These are phyloP conservation scores for Fusarium sp. DNA, from an alignment of 2,329 filamentous ascomycete species.

Conservation along the genomic window DNA sequence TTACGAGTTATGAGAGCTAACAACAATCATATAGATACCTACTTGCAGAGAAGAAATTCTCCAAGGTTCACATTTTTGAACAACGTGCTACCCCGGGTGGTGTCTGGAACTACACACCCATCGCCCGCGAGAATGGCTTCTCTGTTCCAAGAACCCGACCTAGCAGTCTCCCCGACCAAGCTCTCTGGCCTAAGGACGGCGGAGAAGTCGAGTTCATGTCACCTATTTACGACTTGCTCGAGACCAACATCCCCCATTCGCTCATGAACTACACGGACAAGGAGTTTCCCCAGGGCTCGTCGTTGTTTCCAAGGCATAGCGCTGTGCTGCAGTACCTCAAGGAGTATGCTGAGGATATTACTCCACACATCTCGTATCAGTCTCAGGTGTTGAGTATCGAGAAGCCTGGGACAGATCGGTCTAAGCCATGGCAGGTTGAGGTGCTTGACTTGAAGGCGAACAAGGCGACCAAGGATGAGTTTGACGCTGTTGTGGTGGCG, in stretches of 20 bases:
- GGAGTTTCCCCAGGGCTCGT: constrained; percentile 62
- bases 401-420: constrained; percentile 25
- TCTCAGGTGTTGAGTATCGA: constrained; percentile 64
- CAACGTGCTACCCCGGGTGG: constrained; percentile 71
- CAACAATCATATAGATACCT: constrained; percentile 63
- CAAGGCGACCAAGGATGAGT: constrained; percentile 47
- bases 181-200: constrained; percentile 41
- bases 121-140: constrained; percentile 41
- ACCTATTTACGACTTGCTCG: constrained; percentile 72
- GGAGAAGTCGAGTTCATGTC: constrained; percentile 65
- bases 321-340: constrained; percentile 71
- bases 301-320: constrained; percentile 71
- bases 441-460: constrained; percentile 44
- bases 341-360: constrained; percentile 67
- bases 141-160: constrained; percentile 46
- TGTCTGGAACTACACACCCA: constrained; percentile 71
- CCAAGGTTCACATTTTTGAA: constrained; percentile 72
- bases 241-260: constrained; percentile 77
- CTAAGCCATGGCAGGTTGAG: constrained; percentile 56
- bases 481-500: constrained; percentile 69
- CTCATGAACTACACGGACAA: constrained; percentile 75
- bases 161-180: constrained; percentile 54
- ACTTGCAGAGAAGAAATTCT: constrained; percentile 67
- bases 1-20: background rate
- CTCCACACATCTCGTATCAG: constrained; percentile 64